phyloP scores from a whole-genome alignment of 2,329 filamentous ascomycete species.

The Pezicula rhizophila region DNA sequence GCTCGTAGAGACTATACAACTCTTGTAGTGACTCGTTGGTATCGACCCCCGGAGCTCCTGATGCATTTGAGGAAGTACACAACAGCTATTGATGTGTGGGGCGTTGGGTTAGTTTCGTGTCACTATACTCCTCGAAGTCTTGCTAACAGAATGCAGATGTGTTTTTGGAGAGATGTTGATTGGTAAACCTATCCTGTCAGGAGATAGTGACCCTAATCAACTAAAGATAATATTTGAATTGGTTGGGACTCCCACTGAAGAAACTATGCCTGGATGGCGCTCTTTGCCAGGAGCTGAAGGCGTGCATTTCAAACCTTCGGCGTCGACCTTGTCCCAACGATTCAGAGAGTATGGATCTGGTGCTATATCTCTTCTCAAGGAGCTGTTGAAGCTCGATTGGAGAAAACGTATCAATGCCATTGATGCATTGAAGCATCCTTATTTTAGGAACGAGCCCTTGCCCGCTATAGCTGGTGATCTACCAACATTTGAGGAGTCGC shows the following conservation, averaged over 20 bases:
- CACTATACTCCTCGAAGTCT: conserved; percentile 14
- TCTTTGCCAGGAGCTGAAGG: conserved; percentile 75
- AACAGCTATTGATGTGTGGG: conserved; percentile 98
- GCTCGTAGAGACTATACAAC: conserved; percentile 88
- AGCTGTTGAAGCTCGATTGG: conserved; percentile 87
- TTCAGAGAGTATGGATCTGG: conserved; percentile 72
- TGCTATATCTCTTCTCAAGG: conserved; percentile 73
- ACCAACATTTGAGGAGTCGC: conserved; percentile 88
- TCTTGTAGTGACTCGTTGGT: conserved; percentile 96
- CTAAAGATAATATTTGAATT: conserved; percentile 91
- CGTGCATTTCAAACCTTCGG: conserved; percentile 54
- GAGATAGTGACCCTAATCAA: conserved; percentile 83
- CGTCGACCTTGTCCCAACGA: conserved; percentile 61
- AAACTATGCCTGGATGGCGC: conserved; percentile 90
- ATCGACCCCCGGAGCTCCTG: conserved; percentile 86
- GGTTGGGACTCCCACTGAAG: conserved; percentile 81
- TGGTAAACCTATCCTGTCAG: conserved; percentile 85
- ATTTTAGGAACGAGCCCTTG: conserved; percentile 74
- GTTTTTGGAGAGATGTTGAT: conserved; percentile 98
- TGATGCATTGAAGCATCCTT: conserved; percentile 86
- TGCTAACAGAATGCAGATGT: conserved; percentile 50
- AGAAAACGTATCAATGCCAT: conserved; percentile 83
- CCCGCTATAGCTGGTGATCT: conserved; percentile 81
- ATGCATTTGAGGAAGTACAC: conserved; percentile 87
- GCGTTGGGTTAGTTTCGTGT: conserved; percentile 68